Conservation (phyloP, 2,329 filamentous ascomycete genomes). For the Fusarium sp. region DNA sequence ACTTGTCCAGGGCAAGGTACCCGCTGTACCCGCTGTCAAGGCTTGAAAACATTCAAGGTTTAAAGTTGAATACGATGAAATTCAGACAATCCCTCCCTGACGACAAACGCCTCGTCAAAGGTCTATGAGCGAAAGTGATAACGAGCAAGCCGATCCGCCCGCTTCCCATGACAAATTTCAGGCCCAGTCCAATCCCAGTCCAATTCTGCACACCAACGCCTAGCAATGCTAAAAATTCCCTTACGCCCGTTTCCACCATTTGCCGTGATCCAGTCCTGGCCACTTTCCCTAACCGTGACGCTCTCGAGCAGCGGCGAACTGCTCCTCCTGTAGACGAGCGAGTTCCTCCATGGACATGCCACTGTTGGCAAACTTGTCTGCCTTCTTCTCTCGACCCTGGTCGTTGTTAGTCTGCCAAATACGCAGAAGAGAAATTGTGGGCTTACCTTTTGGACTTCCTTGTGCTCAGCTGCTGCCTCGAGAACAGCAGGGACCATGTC, state of each 20-base stretch:
- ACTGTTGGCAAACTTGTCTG: conserved; percentile 95
- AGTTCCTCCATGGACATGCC: conserved; percentile 92
- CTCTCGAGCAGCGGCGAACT: conserved; percentile 79
- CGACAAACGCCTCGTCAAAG: neutral
- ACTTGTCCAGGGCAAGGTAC: neutral
- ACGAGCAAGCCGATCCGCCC: conserved; percentile 23
- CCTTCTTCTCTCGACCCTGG: conserved; percentile 93
- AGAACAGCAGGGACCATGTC: conserved; percentile 91
- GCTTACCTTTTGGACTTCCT: conserved; percentile 86
- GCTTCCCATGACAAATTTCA: conserved; percentile 27
- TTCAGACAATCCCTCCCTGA: neutral
- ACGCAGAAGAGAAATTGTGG: conserved; percentile 42
- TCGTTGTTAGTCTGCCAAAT: conserved; percentile 51
- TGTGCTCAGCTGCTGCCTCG: conserved; percentile 89
- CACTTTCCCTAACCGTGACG: conserved; percentile 45
- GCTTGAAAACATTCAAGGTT: neutral
- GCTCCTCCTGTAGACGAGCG: conserved; percentile 86
- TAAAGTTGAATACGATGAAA: neutral
- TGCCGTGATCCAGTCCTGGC: neutral
- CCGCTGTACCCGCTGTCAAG: neutral
- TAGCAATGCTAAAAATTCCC: conserved; percentile 47
- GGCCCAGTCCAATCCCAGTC: conserved; percentile 24
- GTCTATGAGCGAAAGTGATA: conserved; percentile 41
- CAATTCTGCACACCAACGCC: conserved; percentile 46
- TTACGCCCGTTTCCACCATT: conserved; percentile 32